Percentiles rank a stretch among this genome's conserved stretches.
Evolutionary conservation across 2,329 filamentous ascomycete genomes (phyloP).

Genomic region (Arthrocladium fulminans): DNA sequence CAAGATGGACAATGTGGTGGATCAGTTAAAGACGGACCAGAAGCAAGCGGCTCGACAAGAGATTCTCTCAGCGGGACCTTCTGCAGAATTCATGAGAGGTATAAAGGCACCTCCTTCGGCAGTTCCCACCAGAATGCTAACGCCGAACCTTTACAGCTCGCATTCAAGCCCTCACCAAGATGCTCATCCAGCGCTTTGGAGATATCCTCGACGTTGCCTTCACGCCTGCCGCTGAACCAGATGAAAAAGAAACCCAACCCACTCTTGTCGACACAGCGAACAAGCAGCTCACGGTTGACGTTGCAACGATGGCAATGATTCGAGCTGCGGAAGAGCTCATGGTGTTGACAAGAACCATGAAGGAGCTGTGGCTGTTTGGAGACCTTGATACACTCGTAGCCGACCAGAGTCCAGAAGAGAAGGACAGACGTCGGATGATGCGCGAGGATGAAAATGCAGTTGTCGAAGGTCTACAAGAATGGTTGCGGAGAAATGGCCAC

Average conservation of each 20-base stretch:
- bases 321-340: slow-evolving; percentile 55
- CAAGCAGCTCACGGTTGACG: slow-evolving; percentile 43
- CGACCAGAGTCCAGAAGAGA: slow-evolving; percentile 32
- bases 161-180: slow-evolving; percentile 17
- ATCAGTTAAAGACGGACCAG: not conserved
- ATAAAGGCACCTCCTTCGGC: not conserved
- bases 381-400: slow-evolving; percentile 49
- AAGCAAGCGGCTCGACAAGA: not conserved
- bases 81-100: slow-evolving; percentile 5
- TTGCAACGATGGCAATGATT: slow-evolving; percentile 51
- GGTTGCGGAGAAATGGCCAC: slow-evolving; percentile 7
- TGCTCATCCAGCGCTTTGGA: slow-evolving; percentile 18
- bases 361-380: slow-evolving; percentile 60
- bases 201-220: slow-evolving; percentile 20
- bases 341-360: slow-evolving; percentile 51
- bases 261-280: slow-evolving; percentile 46
- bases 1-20: not conserved
- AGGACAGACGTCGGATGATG: slow-evolving; percentile 31
- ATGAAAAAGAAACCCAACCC: slow-evolving; percentile 8
- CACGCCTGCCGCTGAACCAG: slow-evolving; percentile 6
- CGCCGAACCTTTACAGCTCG: slow-evolving; percentile 12
- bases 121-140: not conserved
- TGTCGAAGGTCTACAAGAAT: slow-evolving; percentile 13
- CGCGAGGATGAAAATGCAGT: slow-evolving; percentile 43
- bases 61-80: not conserved